Percentiles rank a stretch among this genome's conserved stretches.
Evolutionary conservation across 345 rosid species (phyloP).

Genomic region (Dimocarpus longan): DNA sequence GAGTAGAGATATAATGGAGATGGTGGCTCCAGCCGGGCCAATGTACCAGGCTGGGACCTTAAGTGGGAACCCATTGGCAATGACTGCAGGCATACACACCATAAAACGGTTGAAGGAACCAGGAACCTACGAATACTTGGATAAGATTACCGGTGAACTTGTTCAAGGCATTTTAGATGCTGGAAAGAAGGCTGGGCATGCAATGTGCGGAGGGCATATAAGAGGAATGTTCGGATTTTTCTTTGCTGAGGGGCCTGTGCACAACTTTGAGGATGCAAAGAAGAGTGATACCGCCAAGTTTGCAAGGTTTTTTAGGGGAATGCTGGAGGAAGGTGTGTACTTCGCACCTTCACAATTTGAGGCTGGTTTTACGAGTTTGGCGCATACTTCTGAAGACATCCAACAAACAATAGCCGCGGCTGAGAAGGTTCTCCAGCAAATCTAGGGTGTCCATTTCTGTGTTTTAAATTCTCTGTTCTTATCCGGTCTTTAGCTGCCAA

Average conservation of each 20-base stretch:
- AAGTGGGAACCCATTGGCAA: conserved; percentile 95
- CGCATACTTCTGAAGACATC: conserved; percentile 77
- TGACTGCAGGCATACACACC: conserved; percentile 90
- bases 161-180: conserved; percentile 71
- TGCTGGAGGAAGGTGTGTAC: conserved; percentile 96
- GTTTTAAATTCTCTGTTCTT: neutral
- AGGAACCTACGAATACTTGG: conserved; percentile 76
- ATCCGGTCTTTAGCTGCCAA: neutral
- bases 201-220: conserved; percentile 82
- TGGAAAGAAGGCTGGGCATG: conserved; percentile 84
- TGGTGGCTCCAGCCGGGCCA: conserved; percentile 99
- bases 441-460: conserved; percentile 34
- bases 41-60: conserved; percentile 98
- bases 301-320: conserved; percentile 70
- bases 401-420: conserved; percentile 77
- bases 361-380: conserved; percentile 95
- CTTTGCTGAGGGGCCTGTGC: conserved; percentile 87
- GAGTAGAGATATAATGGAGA: conserved; percentile 87
- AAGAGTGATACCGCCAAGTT: conserved; percentile 81
- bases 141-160: conserved; percentile 72
- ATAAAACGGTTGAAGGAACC: conserved; percentile 69
- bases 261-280: conserved; percentile 80
- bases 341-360: conserved; percentile 97
- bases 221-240: conserved; percentile 95
- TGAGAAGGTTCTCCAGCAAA: conserved; percentile 65